Conservation (phyloP, 768 basidiomycete genomes). For the Hydnomerulius pinastri region DNA sequence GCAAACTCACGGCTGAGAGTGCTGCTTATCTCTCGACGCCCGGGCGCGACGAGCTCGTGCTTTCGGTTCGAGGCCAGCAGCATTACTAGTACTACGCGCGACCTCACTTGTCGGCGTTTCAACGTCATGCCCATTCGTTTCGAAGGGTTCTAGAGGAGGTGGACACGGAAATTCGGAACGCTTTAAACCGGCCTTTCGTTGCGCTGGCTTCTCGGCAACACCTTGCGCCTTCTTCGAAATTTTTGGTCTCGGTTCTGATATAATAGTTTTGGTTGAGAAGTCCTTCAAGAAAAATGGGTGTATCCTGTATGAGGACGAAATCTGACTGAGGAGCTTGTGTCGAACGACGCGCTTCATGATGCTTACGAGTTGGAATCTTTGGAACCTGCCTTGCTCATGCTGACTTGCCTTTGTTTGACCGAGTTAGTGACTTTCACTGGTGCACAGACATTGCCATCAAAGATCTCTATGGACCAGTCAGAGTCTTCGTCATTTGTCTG, state of each 20-base stretch:
- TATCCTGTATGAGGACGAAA: constrained; percentile 10
- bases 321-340: constrained; percentile 7
- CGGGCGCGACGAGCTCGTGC: neutral
- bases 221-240: no score
- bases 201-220: neutral
- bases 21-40: no score
- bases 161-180: neutral
- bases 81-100: neutral
- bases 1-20: no score
- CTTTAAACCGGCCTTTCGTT: neutral
- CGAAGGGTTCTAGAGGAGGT: neutral
- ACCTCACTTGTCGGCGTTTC: neutral
- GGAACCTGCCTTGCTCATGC: neutral
- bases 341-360: constrained; percentile 12
- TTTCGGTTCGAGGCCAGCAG: neutral
- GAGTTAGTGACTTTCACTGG: constrained; percentile 7
- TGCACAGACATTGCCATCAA: constrained; percentile 21
- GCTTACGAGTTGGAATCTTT: constrained; percentile 18
- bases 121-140: neutral
- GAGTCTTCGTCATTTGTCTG: constrained; percentile 18
- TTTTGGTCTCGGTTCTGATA: constrained; percentile 1
- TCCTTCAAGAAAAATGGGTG: constrained; percentile 18
- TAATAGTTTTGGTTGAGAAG: constrained; percentile 11
- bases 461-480: constrained; percentile 35
- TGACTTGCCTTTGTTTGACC: constrained; percentile 21